phyloP scores from a whole-genome alignment of 2,329 filamentous ascomycete species.

The Hansfordia pulvinata region DNA sequence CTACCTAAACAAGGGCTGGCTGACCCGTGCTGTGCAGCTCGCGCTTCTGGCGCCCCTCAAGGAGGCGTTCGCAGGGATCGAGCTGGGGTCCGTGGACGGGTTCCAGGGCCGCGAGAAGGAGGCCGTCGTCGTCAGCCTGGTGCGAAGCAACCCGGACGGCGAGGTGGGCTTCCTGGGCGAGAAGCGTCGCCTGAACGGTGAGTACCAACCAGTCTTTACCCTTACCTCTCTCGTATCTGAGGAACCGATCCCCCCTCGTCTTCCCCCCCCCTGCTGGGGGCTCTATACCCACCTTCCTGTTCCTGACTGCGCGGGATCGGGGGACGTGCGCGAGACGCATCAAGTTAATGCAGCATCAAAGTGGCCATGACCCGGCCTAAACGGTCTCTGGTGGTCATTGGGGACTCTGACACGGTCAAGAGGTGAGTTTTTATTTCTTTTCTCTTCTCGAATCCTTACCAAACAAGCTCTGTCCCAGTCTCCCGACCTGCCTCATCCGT shows the following conservation, averaged over 20 bases:
- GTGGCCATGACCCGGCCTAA: conserved; percentile 95
- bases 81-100: conserved; percentile 92
- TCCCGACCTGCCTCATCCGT: conserved; percentile 1
- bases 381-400: conserved; percentile 79
- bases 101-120: conserved; percentile 98
- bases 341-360: conserved; percentile 24
- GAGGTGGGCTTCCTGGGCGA: conserved; percentile 92
- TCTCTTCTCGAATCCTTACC: conserved; percentile 2
- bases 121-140: conserved; percentile 84
- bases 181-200: conserved; percentile 84
- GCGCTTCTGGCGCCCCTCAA: conserved; percentile 69
- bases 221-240: conserved; percentile 1
- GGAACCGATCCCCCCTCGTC: too few species aligned
- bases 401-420: conserved; percentile 86
- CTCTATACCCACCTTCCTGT: neutral
- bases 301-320: conserved; percentile 1
- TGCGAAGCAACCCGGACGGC: conserved; percentile 73
- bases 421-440: conserved; percentile 44
- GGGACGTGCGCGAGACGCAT: conserved; percentile 3
- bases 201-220: conserved; percentile 15
- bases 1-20: conserved; percentile 4
- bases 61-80: conserved; percentile 68
- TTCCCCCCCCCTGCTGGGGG: too few species aligned
- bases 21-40: conserved; percentile 34
- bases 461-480: too few species aligned